Conservation (phyloP, 495 filamentous ascomycete species). For the Evernia prunastri region DNA sequence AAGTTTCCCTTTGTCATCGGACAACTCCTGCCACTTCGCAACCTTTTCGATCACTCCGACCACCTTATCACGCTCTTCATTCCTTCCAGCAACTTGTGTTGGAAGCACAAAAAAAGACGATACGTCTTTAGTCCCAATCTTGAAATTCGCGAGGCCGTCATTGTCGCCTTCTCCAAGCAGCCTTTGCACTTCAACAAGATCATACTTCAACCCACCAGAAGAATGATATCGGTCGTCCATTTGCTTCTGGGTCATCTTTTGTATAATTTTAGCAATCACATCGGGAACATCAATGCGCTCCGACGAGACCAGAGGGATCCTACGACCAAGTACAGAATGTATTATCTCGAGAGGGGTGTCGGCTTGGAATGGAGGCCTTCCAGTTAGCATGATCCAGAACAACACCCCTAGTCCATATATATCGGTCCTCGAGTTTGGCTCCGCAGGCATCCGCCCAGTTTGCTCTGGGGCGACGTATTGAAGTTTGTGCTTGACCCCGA, state of each 20-base stretch:
- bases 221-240: conserved; percentile 81
- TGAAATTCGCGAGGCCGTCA: conserved; percentile 58
- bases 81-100: conserved; percentile 68
- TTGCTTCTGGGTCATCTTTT: conserved; percentile 83
- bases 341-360: conserved; percentile 77
- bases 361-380: conserved; percentile 67
- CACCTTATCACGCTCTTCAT: conserved; percentile 61
- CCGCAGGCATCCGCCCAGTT: conserved; percentile 81
- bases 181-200: conserved; percentile 61
- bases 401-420: conserved; percentile 82
- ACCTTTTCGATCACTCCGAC: conserved; percentile 67
- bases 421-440: conserved; percentile 83
- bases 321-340: conserved; percentile 71
- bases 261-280: conserved; percentile 69
- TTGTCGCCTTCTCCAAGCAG: conserved; percentile 70
- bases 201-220: conserved; percentile 70
- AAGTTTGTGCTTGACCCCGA: conserved; percentile 76
- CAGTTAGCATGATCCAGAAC: conserved; percentile 79
- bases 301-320: conserved; percentile 64
- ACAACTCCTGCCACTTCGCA: conserved; percentile 46
- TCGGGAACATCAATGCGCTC: conserved; percentile 76
- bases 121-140: conserved; percentile 67
- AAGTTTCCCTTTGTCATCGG: neutral
- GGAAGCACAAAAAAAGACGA: conserved; percentile 84
- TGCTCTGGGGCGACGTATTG: conserved; percentile 87